These are phyloP conservation scores for Elsinoe ampelina DNA, from an alignment of 2,329 filamentous ascomycete species.

Conservation along the genomic window DNA sequence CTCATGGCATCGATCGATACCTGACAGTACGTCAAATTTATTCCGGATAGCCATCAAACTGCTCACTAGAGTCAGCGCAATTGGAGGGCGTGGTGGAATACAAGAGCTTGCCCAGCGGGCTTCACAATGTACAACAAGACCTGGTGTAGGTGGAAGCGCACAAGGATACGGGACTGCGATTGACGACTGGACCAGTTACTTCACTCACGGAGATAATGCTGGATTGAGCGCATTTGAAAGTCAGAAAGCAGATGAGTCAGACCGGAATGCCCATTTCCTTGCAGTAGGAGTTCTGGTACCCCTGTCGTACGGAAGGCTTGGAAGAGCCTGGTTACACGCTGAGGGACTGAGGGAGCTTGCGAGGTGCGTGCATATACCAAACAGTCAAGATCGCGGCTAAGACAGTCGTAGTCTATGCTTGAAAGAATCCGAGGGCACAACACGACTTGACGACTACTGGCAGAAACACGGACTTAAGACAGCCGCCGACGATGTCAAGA, in stretches of 20 bases:
- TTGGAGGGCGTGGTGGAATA: slow-evolving; percentile 88
- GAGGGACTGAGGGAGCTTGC: slow-evolving; percentile 66
- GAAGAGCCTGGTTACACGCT: slow-evolving; percentile 82
- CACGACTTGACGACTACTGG: slow-evolving; percentile 73
- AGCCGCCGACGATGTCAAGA: slow-evolving; percentile 15
- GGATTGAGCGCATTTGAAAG: slow-evolving; percentile 91
- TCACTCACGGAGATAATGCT: slow-evolving; percentile 74
- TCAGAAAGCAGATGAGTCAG: slow-evolving; percentile 63
- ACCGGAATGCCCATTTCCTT: slow-evolving; percentile 85
- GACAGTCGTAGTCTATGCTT: slow-evolving; percentile 43
- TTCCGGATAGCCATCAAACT: not conserved
- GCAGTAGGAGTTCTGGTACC: slow-evolving; percentile 84
- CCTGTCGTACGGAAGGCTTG: slow-evolving; percentile 72
- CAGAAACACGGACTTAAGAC: slow-evolving; percentile 41
- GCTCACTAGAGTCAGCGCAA: slow-evolving; percentile 32
- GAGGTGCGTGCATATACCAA: slow-evolving; percentile 38
- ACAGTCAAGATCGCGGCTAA: not conserved
- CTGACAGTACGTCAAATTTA: slow-evolving; percentile 46
- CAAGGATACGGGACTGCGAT: not conserved
- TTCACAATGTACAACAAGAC: slow-evolving; percentile 82
- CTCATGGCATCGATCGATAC: slow-evolving; percentile 68
- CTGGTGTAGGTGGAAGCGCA: slow-evolving; percentile 44
- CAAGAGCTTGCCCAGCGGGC: slow-evolving; percentile 86
- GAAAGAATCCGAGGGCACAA: slow-evolving; percentile 52
- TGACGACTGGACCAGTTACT: slow-evolving; percentile 56